Percentiles rank a stretch among this genome's conserved stretches.
phyloP scores from a whole-genome alignment of 139 green algal genomes.

The Spirogloea muscicola region DNA sequence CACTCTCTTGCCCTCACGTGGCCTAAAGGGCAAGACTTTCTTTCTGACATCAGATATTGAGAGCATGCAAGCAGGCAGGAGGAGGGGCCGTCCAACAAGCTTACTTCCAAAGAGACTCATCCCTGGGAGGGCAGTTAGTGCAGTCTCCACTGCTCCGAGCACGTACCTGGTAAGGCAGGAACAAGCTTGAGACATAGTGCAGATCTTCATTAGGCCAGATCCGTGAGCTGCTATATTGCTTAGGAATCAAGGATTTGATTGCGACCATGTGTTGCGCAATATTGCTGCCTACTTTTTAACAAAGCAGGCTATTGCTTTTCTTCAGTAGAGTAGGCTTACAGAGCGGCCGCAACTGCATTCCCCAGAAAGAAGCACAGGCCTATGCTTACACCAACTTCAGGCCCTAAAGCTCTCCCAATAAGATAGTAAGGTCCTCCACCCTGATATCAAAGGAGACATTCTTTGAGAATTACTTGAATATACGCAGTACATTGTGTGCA shows the following conservation, averaged over 20 bases:
- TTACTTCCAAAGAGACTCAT: slow-evolving; percentile 42
- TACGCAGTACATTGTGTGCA: background rate
- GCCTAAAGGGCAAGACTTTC: too few species aligned
- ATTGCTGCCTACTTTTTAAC: background rate
- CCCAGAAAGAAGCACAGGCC: slow-evolving; percentile 53
- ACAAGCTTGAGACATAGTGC: background rate
- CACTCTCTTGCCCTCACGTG: background rate
- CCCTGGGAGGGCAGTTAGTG: slow-evolving; percentile 40
- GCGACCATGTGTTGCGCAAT: background rate
- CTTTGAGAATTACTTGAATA: background rate
- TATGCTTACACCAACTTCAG: slow-evolving; percentile 52
- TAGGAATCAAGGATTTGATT: background rate
- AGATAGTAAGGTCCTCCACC: slow-evolving; percentile 51
- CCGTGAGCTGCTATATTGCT: too few species aligned
- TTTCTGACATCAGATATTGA: too few species aligned
- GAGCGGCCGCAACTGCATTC: slow-evolving; percentile 45
- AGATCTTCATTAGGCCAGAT: too few species aligned
- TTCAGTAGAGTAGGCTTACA: slow-evolving; percentile 30
- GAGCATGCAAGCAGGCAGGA: too few species aligned
- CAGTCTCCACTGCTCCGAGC: slow-evolving; percentile 47
- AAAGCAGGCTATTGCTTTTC: background rate
- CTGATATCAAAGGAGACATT: slow-evolving; percentile 20
- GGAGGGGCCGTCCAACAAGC: too few species aligned
- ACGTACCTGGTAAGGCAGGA: slow-evolving; percentile 39
- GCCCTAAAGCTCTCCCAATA: slow-evolving; percentile 47